These are phyloP conservation scores for Pholiota molesta DNA, from an alignment of 768 basidiomycete species.

Conservation along the genomic window DNA sequence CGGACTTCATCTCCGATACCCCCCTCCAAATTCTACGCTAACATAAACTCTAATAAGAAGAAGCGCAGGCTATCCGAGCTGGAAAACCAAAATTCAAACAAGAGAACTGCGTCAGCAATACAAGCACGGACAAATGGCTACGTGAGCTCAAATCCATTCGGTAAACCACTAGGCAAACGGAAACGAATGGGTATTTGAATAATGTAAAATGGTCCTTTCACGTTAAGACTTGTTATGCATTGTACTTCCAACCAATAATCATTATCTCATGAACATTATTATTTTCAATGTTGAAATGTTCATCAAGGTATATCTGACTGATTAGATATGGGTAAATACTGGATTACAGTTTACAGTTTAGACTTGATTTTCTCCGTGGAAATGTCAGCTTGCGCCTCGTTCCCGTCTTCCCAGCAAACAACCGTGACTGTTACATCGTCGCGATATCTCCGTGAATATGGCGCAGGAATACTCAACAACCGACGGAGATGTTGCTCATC, in stretches of 20 bases:
- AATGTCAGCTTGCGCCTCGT: conserved; percentile 42
- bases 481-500: conserved; percentile 59
- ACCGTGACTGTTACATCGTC: conserved; percentile 89
- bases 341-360: conserved; percentile 42
- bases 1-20: conserved; percentile 31
- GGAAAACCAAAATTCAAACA: conserved; percentile 12
- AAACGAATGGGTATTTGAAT: conserved; percentile 26
- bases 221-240: background rate
- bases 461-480: conserved; percentile 82
- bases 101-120: conserved; percentile 14
- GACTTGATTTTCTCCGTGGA: conserved; percentile 50
- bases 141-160: conserved; percentile 22
- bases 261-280: conserved; percentile 2
- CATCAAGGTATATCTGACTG: background rate
- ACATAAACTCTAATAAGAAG: conserved; percentile 34
- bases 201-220: background rate
- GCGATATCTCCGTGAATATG: conserved; percentile 72
- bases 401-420: conserved; percentile 80
- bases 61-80: conserved; percentile 32
- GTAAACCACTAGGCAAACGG: conserved; percentile 22
- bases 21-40: conserved; percentile 31
- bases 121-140: conserved; percentile 27
- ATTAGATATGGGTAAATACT: background rate
- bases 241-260: background rate
- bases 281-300: background rate